phyloP scores from a whole-genome alignment of 306 rosid species.

The Medicago ruthenica region DNA sequence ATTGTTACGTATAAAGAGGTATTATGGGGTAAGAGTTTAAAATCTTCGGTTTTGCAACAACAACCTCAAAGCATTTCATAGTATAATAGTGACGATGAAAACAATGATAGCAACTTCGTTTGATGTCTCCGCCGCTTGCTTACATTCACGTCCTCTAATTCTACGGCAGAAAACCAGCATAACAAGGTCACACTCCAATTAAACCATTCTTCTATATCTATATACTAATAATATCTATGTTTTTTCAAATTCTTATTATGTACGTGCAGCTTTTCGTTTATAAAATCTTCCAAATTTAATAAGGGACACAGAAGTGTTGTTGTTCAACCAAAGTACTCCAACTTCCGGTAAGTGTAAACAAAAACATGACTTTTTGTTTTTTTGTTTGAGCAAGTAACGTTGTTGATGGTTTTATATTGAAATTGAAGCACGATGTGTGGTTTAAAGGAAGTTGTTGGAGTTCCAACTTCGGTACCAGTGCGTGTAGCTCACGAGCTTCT shows the following conservation, averaged over 20 bases:
- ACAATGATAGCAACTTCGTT: slow-evolving; percentile 48
- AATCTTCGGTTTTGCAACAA: neutral
- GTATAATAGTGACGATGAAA: slow-evolving; percentile 26
- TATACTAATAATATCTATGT: too few relatives aligned
- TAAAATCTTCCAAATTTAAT: slow-evolving; percentile 28
- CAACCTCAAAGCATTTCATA: slow-evolving; percentile 1
- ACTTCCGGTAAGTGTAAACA: slow-evolving; percentile 39
- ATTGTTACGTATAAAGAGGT: neutral
- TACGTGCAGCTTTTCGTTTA: slow-evolving; percentile 41
- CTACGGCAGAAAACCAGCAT: slow-evolving; percentile 35
- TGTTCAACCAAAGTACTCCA: slow-evolving; percentile 34
- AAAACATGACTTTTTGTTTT: neutral
- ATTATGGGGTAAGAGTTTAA: neutral
- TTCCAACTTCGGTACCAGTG: slow-evolving; percentile 86
- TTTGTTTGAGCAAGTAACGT: neutral
- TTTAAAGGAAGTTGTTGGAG: slow-evolving; percentile 46
- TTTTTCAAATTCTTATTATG: neutral
- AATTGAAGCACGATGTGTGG: slow-evolving; percentile 52
- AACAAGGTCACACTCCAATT: neutral
- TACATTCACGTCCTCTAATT: slow-evolving; percentile 30
- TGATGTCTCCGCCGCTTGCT: slow-evolving; percentile 48
- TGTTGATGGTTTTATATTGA: slow-evolving; percentile 1
- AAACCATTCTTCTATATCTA: too few relatives aligned
- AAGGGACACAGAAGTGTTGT: neutral
- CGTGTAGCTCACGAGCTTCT: slow-evolving; percentile 85